Evolutionary conservation across 129 eudicot species (phyloP), one percentile per base, ranked within the genome.

Genomic region (Chrysanthemum lavandulifolium): DNA sequence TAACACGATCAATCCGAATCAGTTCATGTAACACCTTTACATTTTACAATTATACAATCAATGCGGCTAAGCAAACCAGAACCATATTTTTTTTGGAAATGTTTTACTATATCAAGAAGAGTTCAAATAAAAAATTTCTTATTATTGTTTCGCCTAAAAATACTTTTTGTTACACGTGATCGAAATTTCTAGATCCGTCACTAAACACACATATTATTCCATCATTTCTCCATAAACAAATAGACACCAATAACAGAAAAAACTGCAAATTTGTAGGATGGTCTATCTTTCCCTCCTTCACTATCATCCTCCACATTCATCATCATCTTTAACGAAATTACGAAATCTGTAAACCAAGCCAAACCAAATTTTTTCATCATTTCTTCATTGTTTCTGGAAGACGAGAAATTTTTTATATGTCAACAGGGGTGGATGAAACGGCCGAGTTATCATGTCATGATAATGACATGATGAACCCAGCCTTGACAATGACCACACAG

Each of bases 401-500:
- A 49, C 48, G 43, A 36, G 5, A 6, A 1, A 61, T 52, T 53
- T 50, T 51, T 51, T 36, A 54, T 49, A 55, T 52, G 10, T 27
- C 47, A 73, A 73, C 19, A 52, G 65, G 47, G 47, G 47, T 66
- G 73, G 69, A 45, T 18, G 73, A 76, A 23, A 13, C 79, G 5
- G 52, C 79, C 51, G 57, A 40, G 55, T 72, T 49, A 59, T 72
- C 64, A 14, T 82, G 89, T 61, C 68, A 60, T 55, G 73, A 65
- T 7, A 77, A 77, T 67, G 83, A 84, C 23, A 63, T 82, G 76
- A 85, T 90, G 84, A 93, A 93, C 73, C 98, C 98, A 3, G 84
- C 92, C 29, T 67, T 89, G 33, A 73, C 92, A 5, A 85, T 89
- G 97, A 91, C 95, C 4, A 69, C 88, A 4, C 98, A 93, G 79